A percentile compares a stretch with the other conserved stretches of the same genome.
phyloP scores from a whole-genome alignment of 2,329 filamentous ascomycete species.

The Scopulariopsis brevicaulis region DNA sequence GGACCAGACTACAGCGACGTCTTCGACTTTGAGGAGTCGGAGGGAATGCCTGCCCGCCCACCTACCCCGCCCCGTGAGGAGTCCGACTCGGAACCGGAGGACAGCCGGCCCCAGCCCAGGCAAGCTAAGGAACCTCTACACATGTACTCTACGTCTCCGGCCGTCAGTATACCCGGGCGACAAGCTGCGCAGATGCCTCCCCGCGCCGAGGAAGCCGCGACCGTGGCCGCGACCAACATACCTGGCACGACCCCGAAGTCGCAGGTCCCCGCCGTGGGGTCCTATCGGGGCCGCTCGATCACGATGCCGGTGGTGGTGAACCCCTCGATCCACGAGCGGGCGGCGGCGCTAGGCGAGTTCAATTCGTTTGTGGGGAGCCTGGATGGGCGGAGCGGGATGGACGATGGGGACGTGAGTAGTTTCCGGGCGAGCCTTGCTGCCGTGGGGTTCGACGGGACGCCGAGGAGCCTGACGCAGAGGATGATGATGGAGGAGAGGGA shows the following conservation, averaged over 20 bases:
- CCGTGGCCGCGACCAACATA: conserved; percentile 5
- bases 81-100: background rate
- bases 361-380: conserved; percentile 41
- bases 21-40: conserved; percentile 3
- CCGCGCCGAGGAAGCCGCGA: conserved; percentile 11
- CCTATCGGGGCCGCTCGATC: conserved; percentile 42
- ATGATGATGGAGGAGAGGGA: conserved; percentile 34
- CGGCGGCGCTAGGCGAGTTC: conserved; percentile 34
- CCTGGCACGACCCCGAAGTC: conserved; percentile 15
- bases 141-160: conserved; percentile 3
- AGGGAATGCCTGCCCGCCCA: background rate
- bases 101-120: no score
- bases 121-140: background rate
- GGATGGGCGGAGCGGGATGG: conserved; percentile 36
- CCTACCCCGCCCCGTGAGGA: background rate
- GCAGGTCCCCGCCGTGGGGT: conserved; percentile 32
- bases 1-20: background rate
- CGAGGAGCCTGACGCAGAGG: conserved; percentile 35
- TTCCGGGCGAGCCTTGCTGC: conserved; percentile 27
- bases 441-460: conserved; percentile 28
- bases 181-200: background rate
- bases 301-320: conserved; percentile 39
- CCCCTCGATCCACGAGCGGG: conserved; percentile 34
- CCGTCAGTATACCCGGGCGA: background rate
- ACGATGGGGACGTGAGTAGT: conserved; percentile 30